These are phyloP conservation scores for Ophiostoma quercus DNA, from an alignment of 2,329 filamentous ascomycete genomes.

Conservation along the genomic window DNA sequence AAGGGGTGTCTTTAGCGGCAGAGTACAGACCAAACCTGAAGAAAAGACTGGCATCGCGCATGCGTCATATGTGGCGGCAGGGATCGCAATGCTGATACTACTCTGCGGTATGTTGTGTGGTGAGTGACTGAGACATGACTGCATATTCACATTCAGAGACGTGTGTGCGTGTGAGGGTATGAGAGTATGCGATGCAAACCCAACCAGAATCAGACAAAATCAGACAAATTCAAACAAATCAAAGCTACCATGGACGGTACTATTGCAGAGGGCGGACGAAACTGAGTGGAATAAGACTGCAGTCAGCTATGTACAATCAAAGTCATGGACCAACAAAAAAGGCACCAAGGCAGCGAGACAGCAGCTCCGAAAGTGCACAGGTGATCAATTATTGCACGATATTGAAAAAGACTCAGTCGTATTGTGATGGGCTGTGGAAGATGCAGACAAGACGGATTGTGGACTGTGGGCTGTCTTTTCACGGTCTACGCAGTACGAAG, in stretches of 20 bases:
- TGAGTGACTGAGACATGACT: background rate
- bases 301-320: background rate
- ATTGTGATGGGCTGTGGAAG: background rate
- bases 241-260: background rate
- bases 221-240: background rate
- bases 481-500: too few relatives aligned
- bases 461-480: background rate
- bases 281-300: background rate
- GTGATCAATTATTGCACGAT: background rate
- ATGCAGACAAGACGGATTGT: background rate
- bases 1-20: background rate
- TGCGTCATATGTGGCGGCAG: constrained; percentile 13
- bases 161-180: background rate
- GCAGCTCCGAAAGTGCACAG: background rate
- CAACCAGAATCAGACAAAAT: background rate
- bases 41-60: background rate
- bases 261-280: background rate
- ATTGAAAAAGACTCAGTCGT: constrained; percentile 9
- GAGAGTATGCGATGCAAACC: background rate
- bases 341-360: background rate
- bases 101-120: background rate
- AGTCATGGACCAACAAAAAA: background rate
- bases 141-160: background rate
- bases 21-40: background rate
- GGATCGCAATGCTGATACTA: constrained; percentile 6